Conservation (phyloP, 2,329 filamentous ascomycete genomes). For the Pseudogymnoascus sp. region DNA sequence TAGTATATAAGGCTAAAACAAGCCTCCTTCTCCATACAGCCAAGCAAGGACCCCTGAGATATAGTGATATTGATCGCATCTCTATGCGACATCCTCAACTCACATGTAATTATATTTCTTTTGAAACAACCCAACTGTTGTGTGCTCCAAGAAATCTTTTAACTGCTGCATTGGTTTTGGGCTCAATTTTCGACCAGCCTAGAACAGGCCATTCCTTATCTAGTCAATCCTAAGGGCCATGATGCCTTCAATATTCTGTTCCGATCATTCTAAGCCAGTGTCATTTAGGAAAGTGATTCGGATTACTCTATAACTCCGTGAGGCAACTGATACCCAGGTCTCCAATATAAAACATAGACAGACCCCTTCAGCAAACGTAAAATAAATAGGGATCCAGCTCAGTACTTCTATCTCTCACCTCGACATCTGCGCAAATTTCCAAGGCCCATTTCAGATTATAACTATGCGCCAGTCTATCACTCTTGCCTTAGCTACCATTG, state of each 20-base stretch:
- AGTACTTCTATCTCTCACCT: neutral
- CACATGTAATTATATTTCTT: neutral
- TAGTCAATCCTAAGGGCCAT: neutral
- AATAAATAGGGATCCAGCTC: neutral
- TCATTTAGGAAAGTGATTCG: neutral
- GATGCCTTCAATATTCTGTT: neutral
- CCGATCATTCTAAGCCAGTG: neutral
- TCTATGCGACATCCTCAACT: neutral
- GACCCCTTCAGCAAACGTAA: neutral
- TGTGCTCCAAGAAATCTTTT: neutral
- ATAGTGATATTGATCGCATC: neutral
- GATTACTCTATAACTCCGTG: neutral
- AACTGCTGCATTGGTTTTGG: neutral
- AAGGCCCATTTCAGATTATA: neutral
- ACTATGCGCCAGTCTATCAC: neutral
- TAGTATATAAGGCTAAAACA: neutral
- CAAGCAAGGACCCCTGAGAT: neutral
- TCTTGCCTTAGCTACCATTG: neutral
- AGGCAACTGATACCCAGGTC: neutral
- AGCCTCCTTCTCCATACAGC: neutral
- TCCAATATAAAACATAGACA: neutral
- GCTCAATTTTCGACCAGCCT: neutral
- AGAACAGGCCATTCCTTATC: neutral
- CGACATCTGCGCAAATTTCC: neutral
- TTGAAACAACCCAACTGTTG: neutral